Conservation (phyloP, 805 yeast genomes). For the Metschnikowia santaceciliae region DNA sequence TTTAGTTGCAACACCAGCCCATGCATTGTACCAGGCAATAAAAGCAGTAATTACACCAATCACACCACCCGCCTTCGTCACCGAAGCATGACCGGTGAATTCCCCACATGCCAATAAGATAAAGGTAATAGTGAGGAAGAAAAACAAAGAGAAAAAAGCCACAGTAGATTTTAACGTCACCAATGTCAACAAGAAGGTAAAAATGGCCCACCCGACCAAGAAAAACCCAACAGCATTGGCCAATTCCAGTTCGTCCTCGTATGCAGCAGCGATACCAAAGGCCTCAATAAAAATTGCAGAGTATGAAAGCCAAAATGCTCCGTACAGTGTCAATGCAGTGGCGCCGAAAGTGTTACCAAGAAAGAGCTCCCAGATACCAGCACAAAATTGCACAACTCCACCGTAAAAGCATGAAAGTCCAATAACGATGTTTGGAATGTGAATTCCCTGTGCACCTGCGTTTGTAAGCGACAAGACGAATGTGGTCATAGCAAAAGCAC, state of each 20-base stretch:
- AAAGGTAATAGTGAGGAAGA: conserved; percentile 52
- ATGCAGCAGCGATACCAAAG: conserved; percentile 51
- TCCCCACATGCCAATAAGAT: conserved; percentile 48
- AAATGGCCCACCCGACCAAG: conserved; percentile 60
- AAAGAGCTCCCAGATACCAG: conserved; percentile 49
- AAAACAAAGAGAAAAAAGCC: conserved; percentile 48
- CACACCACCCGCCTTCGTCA: conserved; percentile 16
- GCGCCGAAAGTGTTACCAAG: conserved; percentile 55
- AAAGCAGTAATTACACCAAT: conserved; percentile 14
- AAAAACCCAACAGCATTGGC: conserved; percentile 55
- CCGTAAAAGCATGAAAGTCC: conserved; percentile 49
- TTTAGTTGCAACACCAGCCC: conserved; percentile 17
- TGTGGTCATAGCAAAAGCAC: conserved; percentile 45
- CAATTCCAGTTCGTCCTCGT: conserved; percentile 39
- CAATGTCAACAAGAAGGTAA: conserved; percentile 54
- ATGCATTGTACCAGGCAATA: conserved; percentile 18
- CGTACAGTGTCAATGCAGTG: conserved; percentile 49
- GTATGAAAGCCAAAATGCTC: conserved; percentile 48
- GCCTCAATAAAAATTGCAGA: conserved; percentile 49
- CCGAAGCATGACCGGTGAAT: conserved; percentile 32
- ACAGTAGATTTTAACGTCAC: conserved; percentile 52
- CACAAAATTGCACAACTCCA: conserved; percentile 46
- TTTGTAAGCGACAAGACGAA: conserved; percentile 46
- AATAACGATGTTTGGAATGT: conserved; percentile 39
- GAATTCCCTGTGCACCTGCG: conserved; percentile 44